Conservation (phyloP, 78 protist genomes). For the slime mould (Dictyostelium discoideum) region dicty_2.7 NC_007088.5:3923001-3923500, state of each 20-base stretch:
- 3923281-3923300: slow-evolving; percentile 1
- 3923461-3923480: slow-evolving; percentile 11
- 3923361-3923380: slow-evolving; percentile 49
- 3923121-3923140: slow-evolving; percentile 18
- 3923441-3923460: slow-evolving; percentile 31
- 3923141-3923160: not conserved
- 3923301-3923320: not conserved
- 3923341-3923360: not conserved
- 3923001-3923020: not conserved
- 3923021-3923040: no score
- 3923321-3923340: not conserved
- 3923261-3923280: slow-evolving; percentile 14
- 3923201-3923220: not conserved
- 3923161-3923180: not conserved
- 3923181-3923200: not conserved
- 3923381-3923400: slow-evolving; percentile 59
- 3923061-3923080: no score
- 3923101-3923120: not conserved
- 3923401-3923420: slow-evolving; percentile 17
- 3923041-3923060: no score
- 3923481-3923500: slow-evolving; percentile 33
- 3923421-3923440: slow-evolving; percentile 46
- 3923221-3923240: not conserved
- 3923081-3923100: no score
- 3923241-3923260: slow-evolving; percentile 37